phyloP scores from a whole-genome alignment of 208 protist genomes.

The Angomonas deanei region DNA sequence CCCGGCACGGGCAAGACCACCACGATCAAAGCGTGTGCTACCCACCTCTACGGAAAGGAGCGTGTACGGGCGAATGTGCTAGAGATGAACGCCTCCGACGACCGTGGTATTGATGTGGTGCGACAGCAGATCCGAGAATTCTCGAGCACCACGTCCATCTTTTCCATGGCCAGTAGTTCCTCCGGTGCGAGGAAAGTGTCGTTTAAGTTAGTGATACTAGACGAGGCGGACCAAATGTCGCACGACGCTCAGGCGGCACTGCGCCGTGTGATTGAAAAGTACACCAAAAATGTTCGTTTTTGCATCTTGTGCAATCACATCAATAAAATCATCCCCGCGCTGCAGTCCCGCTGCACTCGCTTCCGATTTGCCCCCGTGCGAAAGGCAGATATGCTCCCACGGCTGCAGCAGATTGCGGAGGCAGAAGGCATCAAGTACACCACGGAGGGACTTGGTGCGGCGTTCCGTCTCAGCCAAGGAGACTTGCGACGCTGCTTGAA shows the following conservation, averaged over 20 bases:
- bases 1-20: slow-evolving; percentile 91
- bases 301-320: slow-evolving; percentile 99
- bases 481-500: slow-evolving; percentile 98
- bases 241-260: slow-evolving; percentile 97
- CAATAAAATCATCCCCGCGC: slow-evolving; percentile 92
- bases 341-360: slow-evolving; percentile 97
- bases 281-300: slow-evolving; percentile 96
- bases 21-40: slow-evolving; percentile 83
- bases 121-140: slow-evolving; percentile 98
- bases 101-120: slow-evolving; percentile 98
- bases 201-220: slow-evolving; percentile 98
- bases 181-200: slow-evolving; percentile 2
- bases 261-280: slow-evolving; percentile 98
- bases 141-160: slow-evolving; percentile 95
- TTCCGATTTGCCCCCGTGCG: slow-evolving; percentile 97
- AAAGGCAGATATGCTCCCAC: slow-evolving; percentile 71
- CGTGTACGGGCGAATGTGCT: slow-evolving; percentile 83
- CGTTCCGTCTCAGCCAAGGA: slow-evolving; percentile 91
- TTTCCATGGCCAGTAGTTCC: slow-evolving; percentile 36
- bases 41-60: slow-evolving; percentile 92
- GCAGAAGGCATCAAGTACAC: slow-evolving; percentile 79
- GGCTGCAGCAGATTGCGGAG: slow-evolving; percentile 81
- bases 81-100: slow-evolving; percentile 99
- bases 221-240: slow-evolving; percentile 99
- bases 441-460: slow-evolving; percentile 83